Base-by-base conservation (phyloP, 768 basidiomycete genomes). In the Lactarius psammicola region DNA sequence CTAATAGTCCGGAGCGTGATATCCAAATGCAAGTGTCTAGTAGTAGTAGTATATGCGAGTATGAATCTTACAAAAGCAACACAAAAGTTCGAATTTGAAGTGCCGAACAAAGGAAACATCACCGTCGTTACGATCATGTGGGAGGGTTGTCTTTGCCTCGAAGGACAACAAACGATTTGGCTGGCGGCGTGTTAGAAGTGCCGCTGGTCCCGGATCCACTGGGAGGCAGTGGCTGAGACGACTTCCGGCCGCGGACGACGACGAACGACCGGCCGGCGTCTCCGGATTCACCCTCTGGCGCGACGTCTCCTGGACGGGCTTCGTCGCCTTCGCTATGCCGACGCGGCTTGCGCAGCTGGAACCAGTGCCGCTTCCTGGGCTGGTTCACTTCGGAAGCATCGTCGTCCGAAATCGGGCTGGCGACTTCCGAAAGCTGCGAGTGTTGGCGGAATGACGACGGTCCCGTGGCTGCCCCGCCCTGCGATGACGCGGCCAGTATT, bases 81-180 rank as follows among this genome's bases (percentile, higher is more conserved):
- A 31, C 28, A 38, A 9, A 20, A 33, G 30, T 10, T 33, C 10
- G 36, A 53, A 33, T 8, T 30, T 36, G 26, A 42, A 36, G 33
- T 6, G 20, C 15, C 15, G 56, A 26, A 26, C 23, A 23, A 46
- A 30, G 18, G 17, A 56, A 15, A 30, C 13, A 23, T 2, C 34
- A 40, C 18, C 34, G 20, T 59, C 26, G 42, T 59, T 38, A 54
- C 33, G 28, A 17, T 65, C 58, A 60, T 60, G 51, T 13, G 1
- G 31, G 42, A n/a, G 64, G 18, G 31, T 56, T 60, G 49, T 74
- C 75, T 66, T 77, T 78, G 73, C 85, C 86, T n/a, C 87, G 81
- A 57, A 89, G 84, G 38, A 90, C 88, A 23, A 89, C 87, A 68
- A 90, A 90, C n/a, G 69, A 69, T 40, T 31, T 62, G 46, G 58